phyloP scores from a whole-genome alignment of 495 filamentous ascomycete species.

The Daldinia loculata region DNA sequence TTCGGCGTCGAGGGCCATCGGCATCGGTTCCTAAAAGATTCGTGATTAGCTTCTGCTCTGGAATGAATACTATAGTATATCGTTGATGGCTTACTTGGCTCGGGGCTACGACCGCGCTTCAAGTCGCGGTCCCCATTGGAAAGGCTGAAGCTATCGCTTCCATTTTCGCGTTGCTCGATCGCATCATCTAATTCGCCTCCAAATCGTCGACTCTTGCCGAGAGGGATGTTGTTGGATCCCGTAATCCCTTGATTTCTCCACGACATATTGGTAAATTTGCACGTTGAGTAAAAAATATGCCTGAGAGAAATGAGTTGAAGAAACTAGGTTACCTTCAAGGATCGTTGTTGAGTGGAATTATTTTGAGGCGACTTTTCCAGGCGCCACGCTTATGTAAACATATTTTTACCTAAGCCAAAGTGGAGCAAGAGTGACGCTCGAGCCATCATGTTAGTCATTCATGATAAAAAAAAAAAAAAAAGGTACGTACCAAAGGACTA shows the following conservation, averaged over 20 bases:
- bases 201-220: conserved; percentile 88
- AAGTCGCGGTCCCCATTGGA: conserved; percentile 82
- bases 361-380: conserved; percentile 30
- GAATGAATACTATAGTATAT: not conserved
- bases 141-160: conserved; percentile 42
- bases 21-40: conserved; percentile 52
- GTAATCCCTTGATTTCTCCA: conserved; percentile 97
- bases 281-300: not conserved
- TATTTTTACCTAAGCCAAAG: conserved; percentile 21
- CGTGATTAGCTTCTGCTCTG: not conserved
- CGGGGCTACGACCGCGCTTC: conserved; percentile 63
- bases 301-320: conserved; percentile 24
- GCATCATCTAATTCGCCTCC: conserved; percentile 70
- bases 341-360: conserved; percentile 24
- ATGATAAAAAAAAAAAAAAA: no score
- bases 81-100: conserved; percentile 49
- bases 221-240: conserved; percentile 96
- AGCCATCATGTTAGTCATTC: conserved; percentile 7
- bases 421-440: conserved; percentile 25
- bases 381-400: conserved; percentile 14
- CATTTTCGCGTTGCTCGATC: conserved; percentile 41
- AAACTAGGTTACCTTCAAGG: conserved; percentile 23
- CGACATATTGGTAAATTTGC: conserved; percentile 66
- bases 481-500: conserved; percentile 2
- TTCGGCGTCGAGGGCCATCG: conserved; percentile 83